Base-by-base conservation (phyloP, 768 basidiomycete species). In the Tylopilus felleus region DNA sequence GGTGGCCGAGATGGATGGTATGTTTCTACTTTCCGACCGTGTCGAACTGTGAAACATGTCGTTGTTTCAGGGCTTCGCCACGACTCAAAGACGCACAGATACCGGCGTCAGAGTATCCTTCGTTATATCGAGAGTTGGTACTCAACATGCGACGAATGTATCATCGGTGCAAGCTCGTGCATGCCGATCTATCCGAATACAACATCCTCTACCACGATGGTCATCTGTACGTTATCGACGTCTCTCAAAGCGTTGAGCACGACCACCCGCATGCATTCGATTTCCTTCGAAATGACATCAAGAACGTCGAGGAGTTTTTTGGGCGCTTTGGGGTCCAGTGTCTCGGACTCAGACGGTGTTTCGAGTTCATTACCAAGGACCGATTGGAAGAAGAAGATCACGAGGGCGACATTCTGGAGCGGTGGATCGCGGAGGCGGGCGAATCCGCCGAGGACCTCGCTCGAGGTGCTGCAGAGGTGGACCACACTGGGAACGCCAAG, bases 161-260 rank as follows among this genome's bases (percentile, higher is more conserved):
- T 71, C 88, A 93, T 60, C 78, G 78, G 39, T 98, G 97, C 81
- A 88, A 84, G 53, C 84, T 99, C 53, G 96, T 99, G 0, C 97
- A 99, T 64, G 97, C 96, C 46, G 97, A 99, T 77, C 80, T 99
- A 49, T 94, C 91, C 51, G 97, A 99, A 70, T 99, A 99, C 80
- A 99, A 99, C 68, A 85, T 99, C 62, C 80, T 99, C 65, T 96
- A 84, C 64, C 89, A 93, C 71, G 75, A 83, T 45, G 77, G 73
- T 1, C 91, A 93, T 64, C 79, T 97, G 17, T 93, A 83, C 71
- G 87, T 98, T 62, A 98, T 99, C 73, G 97, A 99, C 70, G 97
- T 99, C 54, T 97, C 95, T 1, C 97, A 99, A 68, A 95, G 93
- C 58, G 95, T 99, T 33, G 97, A 99, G 64, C 95, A 98, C 66